Evolutionary conservation across 441 rosid genomes (phyloP).

Genomic region (Mallotus japonicus): DNA sequence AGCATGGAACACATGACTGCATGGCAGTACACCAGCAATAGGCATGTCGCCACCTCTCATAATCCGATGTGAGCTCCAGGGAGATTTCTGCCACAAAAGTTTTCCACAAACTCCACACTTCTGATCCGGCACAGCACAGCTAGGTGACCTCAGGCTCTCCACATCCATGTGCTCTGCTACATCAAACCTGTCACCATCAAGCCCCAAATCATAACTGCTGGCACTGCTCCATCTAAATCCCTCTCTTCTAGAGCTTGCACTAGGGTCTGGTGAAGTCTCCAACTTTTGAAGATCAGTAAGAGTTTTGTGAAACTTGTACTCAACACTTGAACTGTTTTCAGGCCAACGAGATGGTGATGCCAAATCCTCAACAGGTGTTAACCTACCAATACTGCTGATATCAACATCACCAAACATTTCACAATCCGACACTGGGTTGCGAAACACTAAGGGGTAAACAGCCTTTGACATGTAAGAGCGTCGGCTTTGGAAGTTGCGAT

Average conservation of each 20-base stretch:
- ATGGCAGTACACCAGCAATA: slow-evolving; percentile 65
- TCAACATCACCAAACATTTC: slow-evolving; percentile 48
- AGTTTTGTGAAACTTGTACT: slow-evolving; percentile 47
- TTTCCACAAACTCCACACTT: slow-evolving; percentile 81
- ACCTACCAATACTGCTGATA: slow-evolving; percentile 38
- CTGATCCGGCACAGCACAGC: slow-evolving; percentile 31
- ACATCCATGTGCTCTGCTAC: slow-evolving; percentile 39
- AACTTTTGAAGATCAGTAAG: slow-evolving; percentile 49
- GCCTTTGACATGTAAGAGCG: slow-evolving; percentile 62
- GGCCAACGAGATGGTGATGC: slow-evolving; percentile 54
- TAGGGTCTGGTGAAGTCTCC: slow-evolving; percentile 54
- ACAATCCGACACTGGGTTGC: slow-evolving; percentile 76
- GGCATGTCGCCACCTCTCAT: slow-evolving; percentile 80
- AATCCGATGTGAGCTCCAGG: slow-evolving; percentile 78
- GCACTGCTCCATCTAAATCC: slow-evolving; percentile 75
- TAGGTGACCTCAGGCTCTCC: slow-evolving; percentile 41
- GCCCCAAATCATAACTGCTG: slow-evolving; percentile 60
- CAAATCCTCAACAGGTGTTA: slow-evolving; percentile 47
- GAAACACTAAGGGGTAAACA: slow-evolving; percentile 67
- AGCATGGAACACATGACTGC: slow-evolving; percentile 84
- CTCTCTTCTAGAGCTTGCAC: slow-evolving; percentile 66
- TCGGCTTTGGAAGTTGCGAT: slow-evolving; percentile 37
- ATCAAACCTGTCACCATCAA: slow-evolving; percentile 55
- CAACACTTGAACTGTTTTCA: slow-evolving; percentile 38
- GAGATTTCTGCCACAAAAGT: slow-evolving; percentile 68